A percentile compares a stretch with the other conserved stretches of the same genome.
phyloP scores from a whole-genome alignment of 1,284 basidiomycete genomes.

The Austroboletus niveus region DNA sequence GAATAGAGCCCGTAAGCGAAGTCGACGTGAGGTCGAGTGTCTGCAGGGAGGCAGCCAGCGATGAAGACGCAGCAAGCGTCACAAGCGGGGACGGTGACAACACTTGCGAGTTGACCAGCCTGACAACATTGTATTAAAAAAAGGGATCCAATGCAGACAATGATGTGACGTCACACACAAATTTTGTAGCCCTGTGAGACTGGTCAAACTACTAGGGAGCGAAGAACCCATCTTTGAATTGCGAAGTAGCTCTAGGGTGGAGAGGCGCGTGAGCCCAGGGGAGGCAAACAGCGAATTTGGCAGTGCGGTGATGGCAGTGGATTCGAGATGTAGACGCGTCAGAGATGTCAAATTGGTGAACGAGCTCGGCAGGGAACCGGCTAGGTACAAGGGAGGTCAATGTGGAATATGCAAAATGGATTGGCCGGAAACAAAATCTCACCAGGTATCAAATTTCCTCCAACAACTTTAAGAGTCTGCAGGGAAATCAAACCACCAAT shows the following conservation, averaged over 20 bases:
- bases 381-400: constrained; percentile 20
- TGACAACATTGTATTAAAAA: constrained; percentile 8
- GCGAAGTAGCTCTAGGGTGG: constrained; percentile 41
- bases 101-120: constrained; percentile 28
- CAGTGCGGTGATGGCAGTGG: constrained; percentile 43
- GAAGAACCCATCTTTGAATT: constrained; percentile 45
- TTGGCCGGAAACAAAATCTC: constrained; percentile 5
- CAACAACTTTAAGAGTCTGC: constrained; percentile 41
- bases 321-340: constrained; percentile 43
- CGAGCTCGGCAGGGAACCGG: constrained; percentile 39
- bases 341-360: constrained; percentile 41
- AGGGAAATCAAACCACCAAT: constrained; percentile 42
- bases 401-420: background rate
- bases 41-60: constrained; percentile 36
- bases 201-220: constrained; percentile 39
- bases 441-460: constrained; percentile 44
- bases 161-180: constrained; percentile 34
- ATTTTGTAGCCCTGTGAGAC: constrained; percentile 36
- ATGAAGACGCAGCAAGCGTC: constrained; percentile 33
- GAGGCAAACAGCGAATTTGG: constrained; percentile 37
- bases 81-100: constrained; percentile 30
- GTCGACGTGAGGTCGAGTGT: constrained; percentile 40
- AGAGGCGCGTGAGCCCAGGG: constrained; percentile 35
- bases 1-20: constrained; percentile 32
- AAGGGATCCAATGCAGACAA: background rate